Evolutionary conservation across 2,329 filamentous ascomycete species (phyloP), one percentile per base, ranked within the genome.

Genomic region (Trichoderma atroviride): DNA sequence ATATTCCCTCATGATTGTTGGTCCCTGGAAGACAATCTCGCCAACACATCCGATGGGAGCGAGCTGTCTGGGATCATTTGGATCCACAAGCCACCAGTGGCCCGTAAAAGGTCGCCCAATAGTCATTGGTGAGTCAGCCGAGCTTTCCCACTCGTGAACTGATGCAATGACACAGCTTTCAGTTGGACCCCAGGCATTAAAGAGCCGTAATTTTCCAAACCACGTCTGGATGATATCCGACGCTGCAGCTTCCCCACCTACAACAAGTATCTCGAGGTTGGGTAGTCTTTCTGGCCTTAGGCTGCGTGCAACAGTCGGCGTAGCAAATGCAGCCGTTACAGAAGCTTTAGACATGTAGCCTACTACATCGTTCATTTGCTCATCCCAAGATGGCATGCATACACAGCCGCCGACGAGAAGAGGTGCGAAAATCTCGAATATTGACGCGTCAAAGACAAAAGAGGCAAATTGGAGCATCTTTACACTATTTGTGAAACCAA

Each of bases 381-480:
- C 35, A 29, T 69, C 69, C 58, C 55, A 55, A 1, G 66, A 70
- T 2, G 74, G 73, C 1, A 74, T 61, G 35, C 73, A 74, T 33
- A 69, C 55, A 43, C 59, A 60, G 4, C 43, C 69, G 9, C 69
- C 69, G 0, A 35, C 10, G 5, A 70, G 3, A 14, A 72, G 68
- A 0, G 68, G 35, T 2, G 64, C 47, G 5, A 71, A 13, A 2
- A 72, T 71, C 50, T 72, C 71, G 7, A 55, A 24, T 19, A 72
- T 19, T 3, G 64, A 69, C 5, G 68, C 66, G 4, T 74, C 72
- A 24, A 72, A 73, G 14, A 61, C 70, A 9, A 62, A 71, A 1
- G 72, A 69, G 11, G 72, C 63, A 63, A 74, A 73, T 1, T 74
- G 68, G 4, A 73, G 69, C 33, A 60, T 31, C n/a, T 35, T 35